phyloP scores from a whole-genome alignment of 441 rosid genomes.

The Gossypium laxum region DNA sequence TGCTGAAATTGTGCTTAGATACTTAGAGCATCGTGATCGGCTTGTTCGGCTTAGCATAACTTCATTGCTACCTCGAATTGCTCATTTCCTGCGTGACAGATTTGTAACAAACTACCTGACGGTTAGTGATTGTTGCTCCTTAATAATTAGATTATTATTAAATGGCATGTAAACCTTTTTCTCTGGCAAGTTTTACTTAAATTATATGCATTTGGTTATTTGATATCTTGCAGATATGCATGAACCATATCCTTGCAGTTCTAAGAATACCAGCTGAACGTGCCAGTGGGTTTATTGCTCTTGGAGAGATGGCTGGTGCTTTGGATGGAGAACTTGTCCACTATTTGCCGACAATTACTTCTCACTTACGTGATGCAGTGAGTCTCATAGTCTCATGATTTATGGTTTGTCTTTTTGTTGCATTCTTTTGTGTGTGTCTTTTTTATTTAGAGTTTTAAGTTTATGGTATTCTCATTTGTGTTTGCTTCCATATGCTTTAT shows the following conservation, averaged over 20 bases:
- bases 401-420: slow-evolving; percentile 19
- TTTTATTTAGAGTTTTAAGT: slow-evolving; percentile 5
- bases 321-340: slow-evolving; percentile 88
- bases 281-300: slow-evolving; percentile 95
- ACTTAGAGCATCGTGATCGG: slow-evolving; percentile 86
- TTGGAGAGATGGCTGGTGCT: slow-evolving; percentile 99
- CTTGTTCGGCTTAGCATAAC: slow-evolving; percentile 99
- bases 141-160: slow-evolving; percentile 11
- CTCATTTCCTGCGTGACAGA: slow-evolving; percentile 97
- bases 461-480: slow-evolving; percentile 15
- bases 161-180: not conserved
- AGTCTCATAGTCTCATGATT: slow-evolving; percentile 24
- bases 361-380: slow-evolving; percentile 96
- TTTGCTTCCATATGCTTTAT: slow-evolving; percentile 5
- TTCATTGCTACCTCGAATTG: slow-evolving; percentile 94
- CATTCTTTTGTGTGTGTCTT: not conserved
- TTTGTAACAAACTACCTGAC: slow-evolving; percentile 86
- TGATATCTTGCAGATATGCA: slow-evolving; percentile 71
- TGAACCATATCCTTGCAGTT: slow-evolving; percentile 91
- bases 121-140: slow-evolving; percentile 40
- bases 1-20: slow-evolving; percentile 92
- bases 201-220: slow-evolving; percentile 4
- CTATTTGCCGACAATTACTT: slow-evolving; percentile 92
- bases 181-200: slow-evolving; percentile 2
- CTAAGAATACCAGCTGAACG: slow-evolving; percentile 85